Conservation (phyloP, 2,329 filamentous ascomycete species). For the Achaetomium macrosporum region DNA sequence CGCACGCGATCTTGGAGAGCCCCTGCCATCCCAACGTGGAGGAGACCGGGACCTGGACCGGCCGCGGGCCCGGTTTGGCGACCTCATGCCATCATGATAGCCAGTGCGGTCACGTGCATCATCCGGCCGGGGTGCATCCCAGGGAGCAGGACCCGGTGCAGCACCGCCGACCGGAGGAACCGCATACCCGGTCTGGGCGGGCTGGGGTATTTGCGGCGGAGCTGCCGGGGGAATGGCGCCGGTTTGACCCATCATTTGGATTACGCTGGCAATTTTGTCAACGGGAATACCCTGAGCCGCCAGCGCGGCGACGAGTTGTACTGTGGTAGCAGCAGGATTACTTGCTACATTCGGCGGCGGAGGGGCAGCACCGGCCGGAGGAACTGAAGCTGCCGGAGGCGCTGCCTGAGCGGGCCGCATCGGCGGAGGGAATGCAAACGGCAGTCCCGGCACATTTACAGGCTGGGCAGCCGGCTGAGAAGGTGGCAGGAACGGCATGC, state of each 20-base stretch:
- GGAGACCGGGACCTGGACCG: constrained; percentile 77
- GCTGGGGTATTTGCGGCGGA: constrained; percentile 33
- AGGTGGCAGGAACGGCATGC: constrained; percentile 28
- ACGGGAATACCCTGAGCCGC: constrained; percentile 68
- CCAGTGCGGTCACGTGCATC: constrained; percentile 51
- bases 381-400: constrained; percentile 23
- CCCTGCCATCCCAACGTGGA: constrained; percentile 62
- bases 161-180: constrained; percentile 21
- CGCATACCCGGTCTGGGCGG: constrained; percentile 38
- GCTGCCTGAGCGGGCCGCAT: constrained; percentile 11
- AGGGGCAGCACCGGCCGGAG: constrained; percentile 25
- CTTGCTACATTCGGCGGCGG: constrained; percentile 26
- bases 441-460: constrained; percentile 49
- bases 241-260: constrained; percentile 43
- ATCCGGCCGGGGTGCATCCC: constrained; percentile 34
- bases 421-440: constrained; percentile 31
- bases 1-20: constrained; percentile 53
- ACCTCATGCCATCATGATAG: constrained; percentile 55
- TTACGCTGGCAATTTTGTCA: constrained; percentile 66
- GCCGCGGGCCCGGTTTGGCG: constrained; percentile 53
- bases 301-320: constrained; percentile 69
- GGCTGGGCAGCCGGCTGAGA: constrained; percentile 46
- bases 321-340: constrained; percentile 40
- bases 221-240: constrained; percentile 30
- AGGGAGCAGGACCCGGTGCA: constrained; percentile 29